These are phyloP conservation scores for Sporothrix pallida DNA, from an alignment of 2,329 filamentous ascomycete genomes.

Conservation along the genomic window DNA sequence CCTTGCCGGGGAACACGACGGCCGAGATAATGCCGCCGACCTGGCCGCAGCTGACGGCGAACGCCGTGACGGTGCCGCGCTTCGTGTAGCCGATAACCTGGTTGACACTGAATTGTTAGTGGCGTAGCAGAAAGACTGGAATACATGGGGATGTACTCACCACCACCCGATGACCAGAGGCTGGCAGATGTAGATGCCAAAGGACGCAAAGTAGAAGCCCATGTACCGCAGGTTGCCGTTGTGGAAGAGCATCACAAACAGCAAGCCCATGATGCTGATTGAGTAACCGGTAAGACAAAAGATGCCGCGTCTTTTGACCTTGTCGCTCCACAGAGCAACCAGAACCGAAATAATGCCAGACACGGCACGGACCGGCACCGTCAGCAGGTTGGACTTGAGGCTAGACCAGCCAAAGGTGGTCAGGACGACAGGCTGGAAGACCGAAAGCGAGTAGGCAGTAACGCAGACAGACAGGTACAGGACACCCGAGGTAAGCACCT, in stretches of 20 bases:
- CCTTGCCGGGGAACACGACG: constrained; percentile 8
- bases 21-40: constrained; percentile 16
- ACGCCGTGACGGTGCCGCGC: constrained; percentile 16
- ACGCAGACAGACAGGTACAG: constrained; percentile 19
- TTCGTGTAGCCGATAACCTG: constrained; percentile 24
- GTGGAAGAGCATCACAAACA: background rate
- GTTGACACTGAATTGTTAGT: constrained; percentile 6
- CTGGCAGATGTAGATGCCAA: constrained; percentile 23
- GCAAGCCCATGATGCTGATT: background rate
- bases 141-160: background rate
- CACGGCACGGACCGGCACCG: constrained; percentile 1
- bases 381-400: constrained; percentile 18
- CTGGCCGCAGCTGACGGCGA: constrained; percentile 23
- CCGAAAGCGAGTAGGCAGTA: constrained; percentile 11
- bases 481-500: background rate
- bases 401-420: constrained; percentile 4
- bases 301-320: background rate
- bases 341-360: constrained; percentile 10
- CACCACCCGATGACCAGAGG: constrained; percentile 22
- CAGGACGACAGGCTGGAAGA: constrained; percentile 18
- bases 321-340: constrained; percentile 8
- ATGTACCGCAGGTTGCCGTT: constrained; percentile 17
- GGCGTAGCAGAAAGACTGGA: background rate
- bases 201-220: constrained; percentile 16
- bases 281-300: background rate